Evolutionary conservation across 2,329 filamentous ascomycete species (phyloP).

Genomic region (Onygena corvina): DNA sequence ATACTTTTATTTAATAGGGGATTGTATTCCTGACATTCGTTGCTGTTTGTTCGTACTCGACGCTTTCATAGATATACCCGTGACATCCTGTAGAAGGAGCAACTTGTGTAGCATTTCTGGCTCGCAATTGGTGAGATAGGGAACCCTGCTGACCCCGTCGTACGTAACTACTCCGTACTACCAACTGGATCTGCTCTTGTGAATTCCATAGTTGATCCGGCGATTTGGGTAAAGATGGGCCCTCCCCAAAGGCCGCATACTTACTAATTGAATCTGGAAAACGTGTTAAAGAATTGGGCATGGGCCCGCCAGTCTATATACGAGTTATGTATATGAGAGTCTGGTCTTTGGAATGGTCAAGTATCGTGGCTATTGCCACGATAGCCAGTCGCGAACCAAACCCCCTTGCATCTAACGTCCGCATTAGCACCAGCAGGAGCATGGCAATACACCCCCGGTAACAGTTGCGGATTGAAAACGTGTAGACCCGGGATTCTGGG

Average conservation of each 20-base stretch:
- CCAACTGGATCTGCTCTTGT: too few species aligned
- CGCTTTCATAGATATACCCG: background rate
- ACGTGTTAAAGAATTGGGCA: background rate
- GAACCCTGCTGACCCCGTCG: too few species aligned
- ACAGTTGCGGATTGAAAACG: background rate
- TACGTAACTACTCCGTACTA: background rate
- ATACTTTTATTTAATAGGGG: too few species aligned
- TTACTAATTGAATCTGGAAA: background rate
- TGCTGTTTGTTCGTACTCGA: background rate
- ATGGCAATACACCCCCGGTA: background rate
- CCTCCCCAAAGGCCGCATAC: background rate
- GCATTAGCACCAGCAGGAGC: background rate
- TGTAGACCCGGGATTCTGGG: background rate
- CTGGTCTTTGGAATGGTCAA: background rate
- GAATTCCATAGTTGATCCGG: background rate
- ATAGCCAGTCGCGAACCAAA: too few species aligned
- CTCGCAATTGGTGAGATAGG: background rate
- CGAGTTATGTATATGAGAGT: background rate
- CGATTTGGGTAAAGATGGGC: background rate
- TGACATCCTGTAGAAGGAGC: too few species aligned
- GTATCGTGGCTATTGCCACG: background rate
- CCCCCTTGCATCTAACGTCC: background rate
- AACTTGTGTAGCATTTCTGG: background rate
- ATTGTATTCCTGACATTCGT: too few species aligned
- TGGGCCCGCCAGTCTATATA: background rate